phyloP scores from a whole-genome alignment of 345 rosid species.

The Chamaenerion angustifolium region DNA sequence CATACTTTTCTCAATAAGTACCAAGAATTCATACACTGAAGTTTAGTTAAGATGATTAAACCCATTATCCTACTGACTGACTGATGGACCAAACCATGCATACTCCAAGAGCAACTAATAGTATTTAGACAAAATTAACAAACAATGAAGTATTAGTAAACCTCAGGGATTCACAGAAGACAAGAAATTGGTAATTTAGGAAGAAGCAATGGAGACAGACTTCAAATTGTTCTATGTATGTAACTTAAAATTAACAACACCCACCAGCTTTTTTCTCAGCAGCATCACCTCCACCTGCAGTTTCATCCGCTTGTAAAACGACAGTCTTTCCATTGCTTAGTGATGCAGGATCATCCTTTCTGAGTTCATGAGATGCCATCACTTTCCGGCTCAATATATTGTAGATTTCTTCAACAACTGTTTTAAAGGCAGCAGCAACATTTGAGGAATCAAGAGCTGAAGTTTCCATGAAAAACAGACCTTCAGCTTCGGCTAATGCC shows the following conservation, averaged over 20 bases:
- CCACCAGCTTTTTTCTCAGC: slow-evolving; percentile 33
- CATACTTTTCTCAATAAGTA: too few relatives aligned
- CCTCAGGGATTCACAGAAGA: too few relatives aligned
- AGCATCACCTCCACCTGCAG: slow-evolving; percentile 3
- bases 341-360: slow-evolving; percentile 44
- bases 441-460: slow-evolving; percentile 93
- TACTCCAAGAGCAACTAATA: too few relatives aligned
- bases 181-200: too few relatives aligned
- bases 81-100: too few relatives aligned
- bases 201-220: too few relatives aligned
- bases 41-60: too few relatives aligned
- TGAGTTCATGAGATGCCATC: slow-evolving; percentile 59
- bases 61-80: too few relatives aligned
- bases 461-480: slow-evolving; percentile 89
- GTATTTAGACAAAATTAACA: too few relatives aligned
- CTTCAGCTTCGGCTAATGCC: slow-evolving; percentile 72
- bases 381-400: slow-evolving; percentile 81
- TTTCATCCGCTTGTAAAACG: slow-evolving; percentile 33
- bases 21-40: too few relatives aligned
- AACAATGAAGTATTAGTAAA: too few relatives aligned
- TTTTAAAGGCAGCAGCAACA: slow-evolving; percentile 80
- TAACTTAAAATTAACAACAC: slow-evolving; percentile 33
- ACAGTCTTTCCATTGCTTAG: slow-evolving; percentile 61
- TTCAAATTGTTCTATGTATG: too few relatives aligned
- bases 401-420: slow-evolving; percentile 87